Evolutionary conservation across 257 asterid species (phyloP), one percentile per base, ranked within the genome.

Genomic region (Solanum chiquidenum): DNA sequence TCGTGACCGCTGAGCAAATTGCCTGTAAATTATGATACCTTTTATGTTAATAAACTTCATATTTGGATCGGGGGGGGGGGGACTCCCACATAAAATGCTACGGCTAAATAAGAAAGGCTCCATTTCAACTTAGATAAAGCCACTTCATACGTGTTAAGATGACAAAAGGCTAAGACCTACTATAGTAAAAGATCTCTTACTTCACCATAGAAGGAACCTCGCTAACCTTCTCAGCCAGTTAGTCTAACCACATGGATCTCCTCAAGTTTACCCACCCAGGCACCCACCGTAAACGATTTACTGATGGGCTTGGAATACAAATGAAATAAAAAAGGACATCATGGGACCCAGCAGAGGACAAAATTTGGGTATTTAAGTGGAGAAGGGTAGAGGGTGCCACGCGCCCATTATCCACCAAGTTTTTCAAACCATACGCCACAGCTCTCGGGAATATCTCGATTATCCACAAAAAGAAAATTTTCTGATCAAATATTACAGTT

Each of bases 1-100:
- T 86, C 99, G 95, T 18, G 99, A 97, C 52, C 99, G 99, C 91
- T 95, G 99, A 91, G 99, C 99, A 88, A 93, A 97, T 90, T 95
- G 98, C 96, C 99, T 97, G 96, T 89, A 91, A 87, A 60, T 87
- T 83, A 77, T 31, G 69, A 62, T 27, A 90, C 77, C 75, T 60
- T 29, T 79, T 42, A 74, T 77, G 83, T 74, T 85, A 84, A 77
- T 23, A 35, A 87, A 85, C 42, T 25, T 64, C 90, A 33, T 52
- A 88, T 37, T 55, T 52, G 46, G 64, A 55, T 29, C 31, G 31
- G 31, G 2, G 49, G 46, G n/a, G 84, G 64, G 25, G 21, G 25
- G 64, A 79, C 66, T 14, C 25, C n/a, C 16, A 77, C 62, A 40
- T 42, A 77, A 40, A 31, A 77, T 77, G 84, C 60, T 75, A 79